Base-by-base conservation (phyloP, 345 rosid genomes). In the Dimocarpus longan region DNA sequence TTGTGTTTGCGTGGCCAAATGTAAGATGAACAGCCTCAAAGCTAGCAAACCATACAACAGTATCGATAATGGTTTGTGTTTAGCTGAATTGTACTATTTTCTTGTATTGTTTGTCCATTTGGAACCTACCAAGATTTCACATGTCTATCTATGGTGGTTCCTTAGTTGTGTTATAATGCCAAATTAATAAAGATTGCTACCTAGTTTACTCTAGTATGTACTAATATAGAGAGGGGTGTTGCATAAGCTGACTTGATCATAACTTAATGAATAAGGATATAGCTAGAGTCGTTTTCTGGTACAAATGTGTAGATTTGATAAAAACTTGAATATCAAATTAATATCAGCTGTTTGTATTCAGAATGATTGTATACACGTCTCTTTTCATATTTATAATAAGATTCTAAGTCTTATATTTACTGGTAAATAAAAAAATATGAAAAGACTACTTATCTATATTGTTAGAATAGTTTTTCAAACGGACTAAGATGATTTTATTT, bases 1-100 rank as follows among this genome's bases (percentile, higher is more conserved):
- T n/a, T 57, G 5, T n/a, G 9, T 74, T 74, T 74, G 32, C 43
- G 69, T 63, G 77, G 40, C 56, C 56, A 40, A 56, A 19, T 72
- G 26, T 6, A 72, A 56, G 6, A 32, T 72, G 24, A 15, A 40
- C 1, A 42, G 5, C 21, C 43, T 24, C 19, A 12, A 66, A 15
- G 16, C 26, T n/a, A 52, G 1, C 8, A 22, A 19, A 8, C 65
- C 65, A 21, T 60, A 16, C 5, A 15, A 39, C n/a, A 7, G 4
- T 32, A 46, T 48, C 21, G 28, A 46, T 26, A 39, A 40, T 16
- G 48, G 70, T 21, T 18, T 2, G 3, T 10, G 3, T 10, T 10
- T 73, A 52, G 12, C n/a, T 57, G 12, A 72, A 57, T 60, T n/a
- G 57, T 43, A 57, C 6, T 22, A 43, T 74, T 74, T 12, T 74